Conservation (phyloP, 176 grass and related monocot genomes). For the Dendrocalamus sinicus region DNA sequence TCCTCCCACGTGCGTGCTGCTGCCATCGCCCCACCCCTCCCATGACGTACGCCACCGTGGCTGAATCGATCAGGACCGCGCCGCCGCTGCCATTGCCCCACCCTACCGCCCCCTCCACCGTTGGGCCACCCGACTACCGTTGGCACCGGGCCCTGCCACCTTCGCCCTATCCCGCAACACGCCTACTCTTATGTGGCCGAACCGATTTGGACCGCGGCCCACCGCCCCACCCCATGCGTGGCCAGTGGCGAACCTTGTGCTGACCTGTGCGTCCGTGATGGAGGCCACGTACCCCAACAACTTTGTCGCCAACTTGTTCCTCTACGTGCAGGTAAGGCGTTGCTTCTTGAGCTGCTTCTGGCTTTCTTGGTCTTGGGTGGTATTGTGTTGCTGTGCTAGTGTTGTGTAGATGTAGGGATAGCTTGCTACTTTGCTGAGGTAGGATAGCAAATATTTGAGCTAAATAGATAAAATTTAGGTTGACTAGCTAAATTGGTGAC, state of each 20-base stretch:
- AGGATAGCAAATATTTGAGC: neutral
- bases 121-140: too few species aligned
- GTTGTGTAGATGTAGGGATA: neutral
- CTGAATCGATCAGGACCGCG: too few species aligned
- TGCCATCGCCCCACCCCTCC: too few species aligned
- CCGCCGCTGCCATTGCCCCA: too few species aligned
- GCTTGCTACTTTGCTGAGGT: slow-evolving; percentile 7
- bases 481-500: neutral
- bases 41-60: too few species aligned
- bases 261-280: slow-evolving; percentile 68
- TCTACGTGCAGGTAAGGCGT: slow-evolving; percentile 63
- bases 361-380: neutral
- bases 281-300: slow-evolving; percentile 73
- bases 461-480: slow-evolving; percentile 12
- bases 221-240: slow-evolving; percentile 36
- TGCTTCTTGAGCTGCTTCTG: neutral
- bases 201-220: too few species aligned
- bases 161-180: too few species aligned
- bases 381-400: neutral
- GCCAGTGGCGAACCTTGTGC: slow-evolving; percentile 87
- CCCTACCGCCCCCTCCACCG: too few species aligned
- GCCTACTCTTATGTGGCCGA: too few species aligned
- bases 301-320: slow-evolving; percentile 90
- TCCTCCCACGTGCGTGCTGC: too few species aligned
- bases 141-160: too few species aligned